Evolutionary conservation across 2,329 filamentous ascomycete species (phyloP).

Genomic region (Chalaropsis thielavioides): DNA sequence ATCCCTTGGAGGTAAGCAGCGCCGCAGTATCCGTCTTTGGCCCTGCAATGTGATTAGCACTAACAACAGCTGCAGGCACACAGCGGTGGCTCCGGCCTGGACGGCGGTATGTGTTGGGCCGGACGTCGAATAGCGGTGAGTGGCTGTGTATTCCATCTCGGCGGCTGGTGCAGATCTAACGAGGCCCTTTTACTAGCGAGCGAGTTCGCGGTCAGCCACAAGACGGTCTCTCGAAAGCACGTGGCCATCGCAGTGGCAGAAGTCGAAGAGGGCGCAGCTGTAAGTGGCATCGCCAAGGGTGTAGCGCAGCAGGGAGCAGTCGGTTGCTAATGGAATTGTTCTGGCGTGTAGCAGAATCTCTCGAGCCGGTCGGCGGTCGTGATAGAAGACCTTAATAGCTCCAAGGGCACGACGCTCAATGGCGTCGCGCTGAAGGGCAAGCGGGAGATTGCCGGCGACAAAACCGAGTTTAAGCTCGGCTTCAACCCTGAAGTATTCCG

Average conservation of each 20-base stretch:
- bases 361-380: slow-evolving; percentile 53
- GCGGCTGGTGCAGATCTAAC: neutral
- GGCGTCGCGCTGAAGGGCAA: slow-evolving; percentile 53
- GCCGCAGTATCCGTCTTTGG: too few species aligned
- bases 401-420: slow-evolving; percentile 68
- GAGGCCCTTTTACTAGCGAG: slow-evolving; percentile 33
- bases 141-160: neutral
- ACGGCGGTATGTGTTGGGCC: slow-evolving; percentile 12
- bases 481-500: slow-evolving; percentile 49
- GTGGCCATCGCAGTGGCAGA: slow-evolving; percentile 57
- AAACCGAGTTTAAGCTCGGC: slow-evolving; percentile 57
- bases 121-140: slow-evolving; percentile 10
- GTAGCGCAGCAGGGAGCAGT: too few species aligned
- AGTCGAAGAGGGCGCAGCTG: slow-evolving; percentile 52
- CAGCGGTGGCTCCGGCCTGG: slow-evolving; percentile 16
- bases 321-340: too few species aligned
- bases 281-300: slow-evolving; percentile 27
- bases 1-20: neutral
- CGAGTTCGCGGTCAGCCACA: slow-evolving; percentile 57
- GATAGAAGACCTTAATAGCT: slow-evolving; percentile 68
- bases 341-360: slow-evolving; percentile 38
- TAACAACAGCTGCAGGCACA: slow-evolving; percentile 3
- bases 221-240: slow-evolving; percentile 79
- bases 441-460: slow-evolving; percentile 36
- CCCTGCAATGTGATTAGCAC: neutral